Conservation (phyloP, 352 stramenopile species). For the Globisporangium heterothallicum region DNA sequence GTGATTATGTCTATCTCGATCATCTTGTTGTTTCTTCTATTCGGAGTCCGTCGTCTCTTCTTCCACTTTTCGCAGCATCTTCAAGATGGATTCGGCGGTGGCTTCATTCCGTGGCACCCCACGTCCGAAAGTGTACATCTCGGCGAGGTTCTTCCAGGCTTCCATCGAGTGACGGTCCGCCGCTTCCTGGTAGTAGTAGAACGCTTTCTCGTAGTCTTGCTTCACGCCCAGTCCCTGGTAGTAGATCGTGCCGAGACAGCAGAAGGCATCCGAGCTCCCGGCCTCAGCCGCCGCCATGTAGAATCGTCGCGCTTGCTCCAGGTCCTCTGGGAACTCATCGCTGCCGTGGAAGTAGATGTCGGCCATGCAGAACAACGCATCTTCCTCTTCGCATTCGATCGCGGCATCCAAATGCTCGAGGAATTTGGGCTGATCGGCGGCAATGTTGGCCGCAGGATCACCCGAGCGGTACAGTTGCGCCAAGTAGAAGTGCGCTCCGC, state of each 20-base stretch:
- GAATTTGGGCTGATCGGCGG: conserved; percentile 49
- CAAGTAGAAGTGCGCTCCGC: conserved; percentile 73
- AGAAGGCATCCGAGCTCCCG: conserved; percentile 66
- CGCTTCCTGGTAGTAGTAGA: conserved; percentile 84
- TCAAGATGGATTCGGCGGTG: conserved; percentile 77
- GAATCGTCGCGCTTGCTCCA: conserved; percentile 63
- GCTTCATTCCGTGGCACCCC: conserved; percentile 76
- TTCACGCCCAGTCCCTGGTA: conserved; percentile 71
- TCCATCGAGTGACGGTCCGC: conserved; percentile 80
- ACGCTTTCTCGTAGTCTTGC: conserved; percentile 71
- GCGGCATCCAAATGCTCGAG: conserved; percentile 58
- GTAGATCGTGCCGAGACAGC: conserved; percentile 74
- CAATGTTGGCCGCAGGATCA: conserved; percentile 41
- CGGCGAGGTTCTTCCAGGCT: conserved; percentile 85
- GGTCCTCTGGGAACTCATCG: conserved; percentile 64
- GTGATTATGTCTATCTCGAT: neutral
- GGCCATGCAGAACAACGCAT: conserved; percentile 81
- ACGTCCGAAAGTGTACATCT: conserved; percentile 78
- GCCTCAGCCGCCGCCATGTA: conserved; percentile 66
- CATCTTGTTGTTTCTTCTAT: conserved; percentile 1
- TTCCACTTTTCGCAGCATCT: conserved; percentile 52
- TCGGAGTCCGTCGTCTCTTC: conserved; percentile 3
- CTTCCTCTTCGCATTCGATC: conserved; percentile 51
- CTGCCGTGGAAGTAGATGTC: conserved; percentile 84
- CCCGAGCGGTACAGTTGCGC: conserved; percentile 86